phyloP scores from a whole-genome alignment of 176 grass and related monocot genomes.

The Ampelocalamus luodianensis region DNA sequence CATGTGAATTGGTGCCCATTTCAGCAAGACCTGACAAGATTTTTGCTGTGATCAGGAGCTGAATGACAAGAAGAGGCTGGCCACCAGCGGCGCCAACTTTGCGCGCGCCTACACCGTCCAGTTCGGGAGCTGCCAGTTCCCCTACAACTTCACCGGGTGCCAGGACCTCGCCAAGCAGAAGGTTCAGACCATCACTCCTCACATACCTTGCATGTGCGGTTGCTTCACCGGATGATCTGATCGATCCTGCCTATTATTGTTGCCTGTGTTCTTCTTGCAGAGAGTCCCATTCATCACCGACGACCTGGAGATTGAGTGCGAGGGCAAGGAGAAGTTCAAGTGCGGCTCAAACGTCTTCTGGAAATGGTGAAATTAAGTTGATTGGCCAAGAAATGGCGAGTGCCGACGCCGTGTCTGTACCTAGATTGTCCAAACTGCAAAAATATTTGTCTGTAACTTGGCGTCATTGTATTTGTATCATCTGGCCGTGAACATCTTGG shows the following conservation, averaged over 20 bases:
- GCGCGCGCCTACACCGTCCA: conserved; percentile 89
- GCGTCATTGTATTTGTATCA: conserved; percentile 29
- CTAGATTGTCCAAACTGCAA: conserved; percentile 36
- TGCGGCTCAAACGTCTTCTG: conserved; percentile 99
- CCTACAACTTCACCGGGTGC: conserved; percentile 96
- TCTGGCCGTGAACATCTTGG: conserved; percentile 26
- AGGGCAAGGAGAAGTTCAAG: conserved; percentile 99
- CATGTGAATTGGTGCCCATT: neutral
- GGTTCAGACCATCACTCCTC: conserved; percentile 39
- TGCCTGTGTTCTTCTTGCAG: conserved; percentile 46
- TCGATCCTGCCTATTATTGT: neutral
- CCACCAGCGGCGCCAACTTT: conserved; percentile 83
- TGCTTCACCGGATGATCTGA: neutral
- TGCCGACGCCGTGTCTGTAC: conserved; percentile 17
- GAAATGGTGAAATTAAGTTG: conserved; percentile 63
- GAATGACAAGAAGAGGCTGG: conserved; percentile 95
- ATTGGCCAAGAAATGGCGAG: neutral
- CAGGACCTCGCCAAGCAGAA: conserved; percentile 99
- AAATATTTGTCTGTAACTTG: conserved; percentile 15
- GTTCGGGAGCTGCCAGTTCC: conserved; percentile 93
- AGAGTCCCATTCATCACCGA: conserved; percentile 93
- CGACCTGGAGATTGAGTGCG: conserved; percentile 91
- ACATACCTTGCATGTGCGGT: neutral
- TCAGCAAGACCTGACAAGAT: neutral
- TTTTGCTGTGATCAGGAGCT: conserved; percentile 55